Evolutionary conservation across 2,329 filamentous ascomycete genomes (phyloP).

Genomic region (Diaporthe nobilis): DNA sequence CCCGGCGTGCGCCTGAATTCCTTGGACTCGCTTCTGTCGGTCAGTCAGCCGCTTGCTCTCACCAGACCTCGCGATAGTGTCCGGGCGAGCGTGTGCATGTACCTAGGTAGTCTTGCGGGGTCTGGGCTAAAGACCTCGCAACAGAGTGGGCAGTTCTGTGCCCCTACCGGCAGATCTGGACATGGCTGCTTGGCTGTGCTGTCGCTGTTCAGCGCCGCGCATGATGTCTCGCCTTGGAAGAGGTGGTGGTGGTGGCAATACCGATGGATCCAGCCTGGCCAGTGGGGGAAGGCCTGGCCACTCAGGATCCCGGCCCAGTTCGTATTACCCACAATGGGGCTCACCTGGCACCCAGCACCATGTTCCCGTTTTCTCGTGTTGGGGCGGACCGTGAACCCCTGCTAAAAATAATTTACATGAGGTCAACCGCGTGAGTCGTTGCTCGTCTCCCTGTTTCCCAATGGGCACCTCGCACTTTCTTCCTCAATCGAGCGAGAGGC

Average conservation of each 20-base stretch:
- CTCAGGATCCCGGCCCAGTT: conserved; percentile 29
- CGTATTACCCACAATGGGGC: conserved; percentile 30
- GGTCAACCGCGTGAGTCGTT: conserved; percentile 35
- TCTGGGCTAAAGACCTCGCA: background rate
- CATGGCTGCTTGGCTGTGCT: conserved; percentile 7
- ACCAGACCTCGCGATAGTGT: background rate
- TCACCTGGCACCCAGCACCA: conserved; percentile 30
- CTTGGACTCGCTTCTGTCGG: background rate
- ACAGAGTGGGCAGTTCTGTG: background rate
- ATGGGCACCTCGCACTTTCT: background rate
- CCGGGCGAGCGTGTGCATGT: too few species aligned
- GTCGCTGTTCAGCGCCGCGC: conserved; percentile 1
- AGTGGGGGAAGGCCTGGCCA: conserved; percentile 20
- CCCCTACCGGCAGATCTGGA: conserved; percentile 4
- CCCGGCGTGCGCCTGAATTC: background rate
- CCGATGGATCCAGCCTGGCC: conserved; percentile 14
- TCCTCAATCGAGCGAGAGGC: background rate
- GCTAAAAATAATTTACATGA: conserved; percentile 43
- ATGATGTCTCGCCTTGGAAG: conserved; percentile 27
- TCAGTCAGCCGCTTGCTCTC: background rate
- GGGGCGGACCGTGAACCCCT: conserved; percentile 31
- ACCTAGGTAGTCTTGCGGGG: background rate
- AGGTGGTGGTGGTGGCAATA: conserved; percentile 16
- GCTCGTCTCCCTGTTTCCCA: background rate
- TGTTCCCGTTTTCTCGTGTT: conserved; percentile 43